Evolutionary conservation across 2,329 filamentous ascomycete species (phyloP).

Genomic region (Mycosphaerella sp.): DNA sequence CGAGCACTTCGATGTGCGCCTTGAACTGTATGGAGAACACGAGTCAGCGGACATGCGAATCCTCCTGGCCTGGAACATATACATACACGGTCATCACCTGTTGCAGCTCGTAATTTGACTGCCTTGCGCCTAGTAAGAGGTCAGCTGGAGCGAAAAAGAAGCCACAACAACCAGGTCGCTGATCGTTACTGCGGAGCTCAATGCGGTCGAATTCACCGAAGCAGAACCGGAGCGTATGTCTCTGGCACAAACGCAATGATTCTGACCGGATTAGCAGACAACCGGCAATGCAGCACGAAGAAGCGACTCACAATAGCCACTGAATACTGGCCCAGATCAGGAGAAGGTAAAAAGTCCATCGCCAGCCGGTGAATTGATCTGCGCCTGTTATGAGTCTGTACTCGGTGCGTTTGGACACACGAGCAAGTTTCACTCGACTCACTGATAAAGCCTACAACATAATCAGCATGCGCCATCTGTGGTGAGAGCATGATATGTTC

Average conservation of each 20-base stretch:
- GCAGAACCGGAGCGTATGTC: conserved; percentile 65
- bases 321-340: conserved; percentile 71
- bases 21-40: conserved; percentile 44
- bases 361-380: conserved; percentile 61
- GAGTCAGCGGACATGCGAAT: background rate
- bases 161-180: background rate
- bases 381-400: background rate
- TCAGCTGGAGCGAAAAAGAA: background rate
- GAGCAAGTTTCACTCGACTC: background rate
- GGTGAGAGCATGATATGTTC: background rate
- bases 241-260: conserved; percentile 74
- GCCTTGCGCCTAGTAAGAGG: conserved; percentile 51
- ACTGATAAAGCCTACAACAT: background rate
- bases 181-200: background rate
- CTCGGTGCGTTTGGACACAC: background rate
- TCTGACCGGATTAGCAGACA: background rate
- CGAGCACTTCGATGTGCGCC: conserved; percentile 67
- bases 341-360: conserved; percentile 75
- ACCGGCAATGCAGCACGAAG: background rate
- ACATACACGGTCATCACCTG: conserved; percentile 50
- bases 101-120: conserved; percentile 60
- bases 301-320: conserved; percentile 41
- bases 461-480: background rate
- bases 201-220: conserved; percentile 42
- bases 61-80: background rate